Base-by-base conservation (phyloP, 495 filamentous ascomycete species). In the Ramalina intermedia region DNA sequence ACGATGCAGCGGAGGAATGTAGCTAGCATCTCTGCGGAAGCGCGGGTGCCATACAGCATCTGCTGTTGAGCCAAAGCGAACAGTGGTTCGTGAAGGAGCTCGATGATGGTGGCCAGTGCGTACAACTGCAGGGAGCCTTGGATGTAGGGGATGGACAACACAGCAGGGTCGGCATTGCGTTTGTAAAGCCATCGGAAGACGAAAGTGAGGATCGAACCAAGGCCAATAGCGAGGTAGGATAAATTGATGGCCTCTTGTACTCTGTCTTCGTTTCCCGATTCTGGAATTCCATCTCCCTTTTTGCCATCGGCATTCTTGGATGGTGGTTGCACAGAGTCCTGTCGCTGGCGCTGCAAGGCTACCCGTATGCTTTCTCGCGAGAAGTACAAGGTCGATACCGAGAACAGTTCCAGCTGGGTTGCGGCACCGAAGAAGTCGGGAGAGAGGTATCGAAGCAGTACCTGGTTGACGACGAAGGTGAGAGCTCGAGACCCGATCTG, bases 401-500 rank as follows among this genome's bases (percentile, higher is more conserved):
- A 85, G 63, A 84, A 94, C 2, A 96, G 76, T 52, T 99, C 91
- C 4, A 96, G 74, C 61, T 94, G 93, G 3, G 87, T 78, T 1
- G 88, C 84, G 24, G 91, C 71, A 4, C 88, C 91, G 1, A 96
- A 72, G 0, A 88, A 70, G 38, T 82, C 74, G 0, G 91, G 89
- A 0, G 87, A 90, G 18, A 96, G 67, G 57, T 80, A 87, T 36
- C 88, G 86, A 4, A 99, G 70, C 11, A 96, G 78, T 42, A 91
- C 46, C 63, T 96, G 88, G 69, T 96, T 96, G 48, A 89, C 79
- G 40, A 76, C 63, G 64, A 99, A 99, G 23, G 91, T 96, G 51
- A 95, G 67, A 38, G 82, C 76, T 43, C 90, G 82, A 13, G 88
- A 95, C 35, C 68, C 67, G 55, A 96, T 68, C 63, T 95, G 90